Conservation (phyloP, 257 asterid species). For the Ophiorrhiza pumila region DNA sequence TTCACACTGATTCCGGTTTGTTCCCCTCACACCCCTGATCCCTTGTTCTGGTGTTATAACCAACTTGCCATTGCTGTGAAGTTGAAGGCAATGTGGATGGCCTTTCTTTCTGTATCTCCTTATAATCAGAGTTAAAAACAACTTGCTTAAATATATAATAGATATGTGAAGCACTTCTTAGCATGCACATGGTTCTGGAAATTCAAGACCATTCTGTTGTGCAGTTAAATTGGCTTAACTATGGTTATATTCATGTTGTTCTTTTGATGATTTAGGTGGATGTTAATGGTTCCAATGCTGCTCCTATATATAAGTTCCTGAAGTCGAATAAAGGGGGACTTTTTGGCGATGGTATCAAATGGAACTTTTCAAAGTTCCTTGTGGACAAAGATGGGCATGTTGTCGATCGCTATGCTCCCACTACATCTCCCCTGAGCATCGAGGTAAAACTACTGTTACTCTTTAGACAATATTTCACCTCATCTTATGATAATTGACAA, state of each 20-base stretch:
- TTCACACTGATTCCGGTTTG: neutral
- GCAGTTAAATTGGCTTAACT: neutral
- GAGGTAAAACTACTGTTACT: constrained; percentile 45
- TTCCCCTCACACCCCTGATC: neutral
- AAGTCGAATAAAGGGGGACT: constrained; percentile 71
- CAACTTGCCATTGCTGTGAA: neutral
- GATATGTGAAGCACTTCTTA: neutral
- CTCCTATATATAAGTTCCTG: constrained; percentile 73
- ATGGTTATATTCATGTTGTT: neutral
- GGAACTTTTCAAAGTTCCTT: constrained; percentile 91
- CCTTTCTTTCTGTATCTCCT: neutral
- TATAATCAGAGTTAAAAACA: neutral
- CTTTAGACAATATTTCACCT: neutral
- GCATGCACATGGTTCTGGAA: neutral
- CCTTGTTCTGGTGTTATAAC: too few relatives aligned
- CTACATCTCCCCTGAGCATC: constrained; percentile 81
- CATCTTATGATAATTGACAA: constrained; percentile 2
- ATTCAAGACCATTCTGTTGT: neutral
- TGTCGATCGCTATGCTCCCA: constrained; percentile 87
- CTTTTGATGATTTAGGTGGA: constrained; percentile 47
- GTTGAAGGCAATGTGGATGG: neutral
- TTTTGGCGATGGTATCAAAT: constrained; percentile 67
- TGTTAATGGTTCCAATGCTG: constrained; percentile 67
- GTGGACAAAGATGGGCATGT: constrained; percentile 73
- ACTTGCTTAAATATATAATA: neutral